Evolutionary conservation across 2,329 filamentous ascomycete species (phyloP), one percentile per base, ranked within the genome.

Genomic region (Aspergillus brasiliensis): DNA sequence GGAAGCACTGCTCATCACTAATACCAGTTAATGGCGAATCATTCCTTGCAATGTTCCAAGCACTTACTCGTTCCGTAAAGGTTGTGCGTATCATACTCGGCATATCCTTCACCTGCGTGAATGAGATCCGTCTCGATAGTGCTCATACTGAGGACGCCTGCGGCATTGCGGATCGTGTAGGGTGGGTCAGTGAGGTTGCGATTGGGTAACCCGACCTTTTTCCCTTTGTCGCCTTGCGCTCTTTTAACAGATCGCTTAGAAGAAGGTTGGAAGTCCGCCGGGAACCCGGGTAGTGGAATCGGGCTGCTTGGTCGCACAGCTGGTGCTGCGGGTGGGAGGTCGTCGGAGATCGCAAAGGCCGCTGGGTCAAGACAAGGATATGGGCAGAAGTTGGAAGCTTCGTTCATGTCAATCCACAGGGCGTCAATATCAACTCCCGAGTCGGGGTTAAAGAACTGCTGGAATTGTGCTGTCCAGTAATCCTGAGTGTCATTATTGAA

Each of bases 81-180:
- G 66, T 92, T 92, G 73, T 93, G 91, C 0, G 87, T 90, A 66
- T 93, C 91, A 69, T 91, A 91, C 73, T 90, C 86, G 19, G 81
- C 80, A 38, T 87, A 75, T 11, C 89, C 89, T 59, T 89, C 87
- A 44, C 86, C 81, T 2, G 69, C 64, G 71, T 91, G 89, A 8
- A 88, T 82, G 8, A 91, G 76, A 69, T 91, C 84, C 0, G 88
- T 90, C 63, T 86, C 81, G 56, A 91, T 84, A 0, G 89, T 88
- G 68, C 84, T 81, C 72, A 85, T 84, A 44, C 73, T 75, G 3
- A 81, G 70, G 15, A 67, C 69, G 1, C 83, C 84, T 1, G 83
- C 84, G 47, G 82, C 84, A 71, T 90, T 90, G 65, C 85, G 78
- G 67, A 91, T 90, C 11, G 80, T 75, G 69, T 91, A 91, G 28